These are phyloP conservation scores for Aspergillus tamarii DNA, from an alignment of 2,329 filamentous ascomycete genomes.

Conservation along the genomic window DNA sequence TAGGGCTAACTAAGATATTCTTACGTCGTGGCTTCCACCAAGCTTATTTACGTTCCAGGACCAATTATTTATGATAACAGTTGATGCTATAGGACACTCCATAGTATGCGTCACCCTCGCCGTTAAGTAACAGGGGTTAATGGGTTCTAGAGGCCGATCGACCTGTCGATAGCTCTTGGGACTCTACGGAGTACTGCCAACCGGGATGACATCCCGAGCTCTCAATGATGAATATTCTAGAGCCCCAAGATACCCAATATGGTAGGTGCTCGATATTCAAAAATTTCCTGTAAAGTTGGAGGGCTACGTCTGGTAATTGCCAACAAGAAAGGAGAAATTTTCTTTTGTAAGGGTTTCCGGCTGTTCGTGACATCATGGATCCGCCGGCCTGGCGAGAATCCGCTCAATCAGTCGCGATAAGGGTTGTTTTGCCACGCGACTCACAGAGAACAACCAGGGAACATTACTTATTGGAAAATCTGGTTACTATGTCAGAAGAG, in stretches of 20 bases:
- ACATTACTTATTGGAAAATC: not conserved
- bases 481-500: not conserved
- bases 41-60: not conserved
- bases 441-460: not conserved
- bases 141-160: not conserved
- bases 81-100: too few species aligned
- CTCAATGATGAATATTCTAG: not conserved
- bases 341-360: not conserved
- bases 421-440: not conserved
- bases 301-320: not conserved
- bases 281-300: fast-evolving
- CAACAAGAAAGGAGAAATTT: not conserved
- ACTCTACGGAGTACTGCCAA: not conserved
- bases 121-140: not conserved
- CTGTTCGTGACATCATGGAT: not conserved
- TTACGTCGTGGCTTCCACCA: not conserved
- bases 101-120: not conserved
- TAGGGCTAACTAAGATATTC: not conserved
- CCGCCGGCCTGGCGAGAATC: not conserved
- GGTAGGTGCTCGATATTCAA: not conserved
- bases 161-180: too few species aligned
- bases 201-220: not conserved
- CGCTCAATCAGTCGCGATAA: not conserved
- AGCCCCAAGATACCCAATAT: not conserved
- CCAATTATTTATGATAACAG: too few species aligned